Conservation (phyloP, 106 monocot genomes). For the Phalaenopsis aphrodite region DNA sequence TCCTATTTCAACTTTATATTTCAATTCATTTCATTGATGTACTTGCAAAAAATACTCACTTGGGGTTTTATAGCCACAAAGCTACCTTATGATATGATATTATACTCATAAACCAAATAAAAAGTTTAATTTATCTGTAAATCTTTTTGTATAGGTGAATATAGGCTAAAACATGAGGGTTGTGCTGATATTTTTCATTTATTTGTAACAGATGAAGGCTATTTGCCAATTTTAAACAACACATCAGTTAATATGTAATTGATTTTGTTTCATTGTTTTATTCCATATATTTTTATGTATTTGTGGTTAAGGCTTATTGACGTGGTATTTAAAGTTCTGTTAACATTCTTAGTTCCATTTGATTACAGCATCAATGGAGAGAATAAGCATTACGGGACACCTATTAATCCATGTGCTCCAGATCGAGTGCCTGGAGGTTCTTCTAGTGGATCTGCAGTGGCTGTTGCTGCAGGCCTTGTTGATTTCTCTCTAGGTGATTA, state of each 20-base stretch:
- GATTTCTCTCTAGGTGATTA: conserved; percentile 66
- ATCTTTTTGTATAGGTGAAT: neutral
- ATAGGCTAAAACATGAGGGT: neutral
- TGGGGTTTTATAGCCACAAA: too few relatives aligned
- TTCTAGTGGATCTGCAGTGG: conserved; percentile 89
- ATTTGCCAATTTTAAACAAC: neutral
- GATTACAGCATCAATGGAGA: conserved; percentile 78
- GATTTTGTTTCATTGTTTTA: neutral
- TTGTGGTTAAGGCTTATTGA: neutral
- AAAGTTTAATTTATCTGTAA: neutral
- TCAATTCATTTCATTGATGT: too few relatives aligned
- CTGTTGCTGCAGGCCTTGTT: conserved; percentile 70
- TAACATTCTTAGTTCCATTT: neutral
- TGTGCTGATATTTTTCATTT: neutral
- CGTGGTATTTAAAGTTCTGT: neutral
- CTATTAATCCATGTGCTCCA: conserved; percentile 56
- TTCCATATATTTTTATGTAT: neutral
- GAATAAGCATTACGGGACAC: conserved; percentile 84
- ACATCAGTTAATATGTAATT: neutral
- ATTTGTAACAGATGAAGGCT: too few relatives aligned
- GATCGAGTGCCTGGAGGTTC: conserved; percentile 91
- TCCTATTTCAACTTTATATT: too few relatives aligned
- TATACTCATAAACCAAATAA: neutral
- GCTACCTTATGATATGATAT: too few relatives aligned
- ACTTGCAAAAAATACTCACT: too few relatives aligned